A percentile compares a stretch with the other conserved stretches of the same genome.
phyloP scores from a whole-genome alignment of 2,329 filamentous ascomycete genomes.

The Aureobasidium zeae region DNA sequence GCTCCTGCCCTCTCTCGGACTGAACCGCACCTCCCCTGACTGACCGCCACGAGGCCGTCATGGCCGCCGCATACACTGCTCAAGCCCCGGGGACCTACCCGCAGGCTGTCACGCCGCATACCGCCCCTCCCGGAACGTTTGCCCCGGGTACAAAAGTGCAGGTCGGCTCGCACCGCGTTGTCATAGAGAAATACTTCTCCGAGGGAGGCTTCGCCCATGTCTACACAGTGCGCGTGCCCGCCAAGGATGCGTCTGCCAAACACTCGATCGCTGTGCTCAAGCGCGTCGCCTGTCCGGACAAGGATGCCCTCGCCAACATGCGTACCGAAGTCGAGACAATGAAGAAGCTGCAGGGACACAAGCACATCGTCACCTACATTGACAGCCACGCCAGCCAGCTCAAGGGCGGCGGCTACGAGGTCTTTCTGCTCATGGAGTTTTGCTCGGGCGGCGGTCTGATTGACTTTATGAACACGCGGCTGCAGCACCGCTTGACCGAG shows the following conservation, averaged over 20 bases:
- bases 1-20: no score
- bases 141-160: constrained; percentile 91
- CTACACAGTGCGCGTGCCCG: constrained; percentile 82
- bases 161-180: constrained; percentile 81
- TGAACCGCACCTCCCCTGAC: no score
- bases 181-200: constrained; percentile 94
- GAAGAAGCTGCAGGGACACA: constrained; percentile 97
- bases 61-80: constrained; percentile 14
- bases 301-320: constrained; percentile 90
- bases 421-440: constrained; percentile 97
- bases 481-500: constrained; percentile 93
- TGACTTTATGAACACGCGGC: constrained; percentile 97
- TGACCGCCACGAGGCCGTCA: constrained; percentile 1
- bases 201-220: constrained; percentile 98
- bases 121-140: constrained; percentile 62
- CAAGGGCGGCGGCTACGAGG: constrained; percentile 87
- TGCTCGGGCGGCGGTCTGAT: constrained; percentile 92
- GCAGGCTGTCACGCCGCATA: constrained; percentile 15
- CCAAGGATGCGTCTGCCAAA: constrained; percentile 54
- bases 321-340: constrained; percentile 98
- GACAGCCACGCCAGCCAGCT: constrained; percentile 96
- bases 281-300: constrained; percentile 91
- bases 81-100: neutral
- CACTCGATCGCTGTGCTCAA: constrained; percentile 81
- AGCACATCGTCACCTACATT: constrained; percentile 93